phyloP scores from a whole-genome alignment of 352 stramenopile species.

The Aphanomyces invadans region DNA sequence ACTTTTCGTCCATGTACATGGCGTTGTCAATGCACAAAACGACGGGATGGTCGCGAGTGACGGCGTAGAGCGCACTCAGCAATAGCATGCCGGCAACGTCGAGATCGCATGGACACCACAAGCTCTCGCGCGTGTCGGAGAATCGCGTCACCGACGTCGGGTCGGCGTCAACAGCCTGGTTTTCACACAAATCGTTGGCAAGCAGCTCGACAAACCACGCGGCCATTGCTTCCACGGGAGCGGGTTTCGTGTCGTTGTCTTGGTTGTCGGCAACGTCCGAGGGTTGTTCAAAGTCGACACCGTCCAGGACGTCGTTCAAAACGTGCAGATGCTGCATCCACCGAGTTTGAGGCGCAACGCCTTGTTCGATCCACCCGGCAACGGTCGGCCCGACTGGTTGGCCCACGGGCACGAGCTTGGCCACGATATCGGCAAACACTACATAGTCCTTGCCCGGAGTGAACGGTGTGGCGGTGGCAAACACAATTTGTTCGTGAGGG shows the following conservation, averaged over 20 bases:
- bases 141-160: background rate
- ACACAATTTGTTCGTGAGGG: slow-evolving; percentile 43
- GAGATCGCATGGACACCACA: slow-evolving; percentile 54
- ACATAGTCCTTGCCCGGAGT: slow-evolving; percentile 68
- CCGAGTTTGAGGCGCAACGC: background rate
- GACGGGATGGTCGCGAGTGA: slow-evolving; percentile 56
- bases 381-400: background rate
- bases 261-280: slow-evolving; percentile 25
- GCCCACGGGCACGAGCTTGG: slow-evolving; percentile 32
- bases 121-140: slow-evolving; percentile 31
- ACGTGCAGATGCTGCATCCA: slow-evolving; percentile 12
- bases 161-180: background rate
- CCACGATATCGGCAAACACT: slow-evolving; percentile 71
- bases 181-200: slow-evolving; percentile 7
- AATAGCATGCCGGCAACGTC: slow-evolving; percentile 70
- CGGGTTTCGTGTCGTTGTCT: slow-evolving; percentile 24
- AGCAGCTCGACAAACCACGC: slow-evolving; percentile 10
- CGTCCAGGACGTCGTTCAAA: slow-evolving; percentile 16
- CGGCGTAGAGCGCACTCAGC: slow-evolving; percentile 65
- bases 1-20: slow-evolving; percentile 85
- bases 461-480: slow-evolving; percentile 68
- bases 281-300: background rate
- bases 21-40: slow-evolving; percentile 79
- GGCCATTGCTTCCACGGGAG: background rate
- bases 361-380: background rate